Conservation (phyloP, 257 asterid genomes). For the Solanum sejunctum region DNA sequence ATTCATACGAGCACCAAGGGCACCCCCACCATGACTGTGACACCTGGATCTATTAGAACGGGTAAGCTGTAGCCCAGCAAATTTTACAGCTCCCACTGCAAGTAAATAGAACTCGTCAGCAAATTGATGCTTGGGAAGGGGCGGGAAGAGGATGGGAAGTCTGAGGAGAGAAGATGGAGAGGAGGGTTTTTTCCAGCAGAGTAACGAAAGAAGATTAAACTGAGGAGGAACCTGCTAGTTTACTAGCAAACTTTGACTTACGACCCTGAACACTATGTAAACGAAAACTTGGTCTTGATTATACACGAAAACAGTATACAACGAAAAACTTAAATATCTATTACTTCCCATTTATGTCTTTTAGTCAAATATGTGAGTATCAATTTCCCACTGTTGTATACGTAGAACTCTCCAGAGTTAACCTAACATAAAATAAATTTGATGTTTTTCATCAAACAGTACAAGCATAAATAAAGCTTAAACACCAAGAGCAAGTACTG, state of each 20-base stretch:
- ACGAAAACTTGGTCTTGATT: neutral
- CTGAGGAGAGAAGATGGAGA: neutral
- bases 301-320: neutral
- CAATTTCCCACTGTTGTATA: neutral
- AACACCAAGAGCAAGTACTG: neutral
- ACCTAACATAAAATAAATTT: neutral
- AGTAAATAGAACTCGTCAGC: neutral
- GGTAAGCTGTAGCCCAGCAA: constrained; percentile 36
- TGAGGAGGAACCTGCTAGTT: neutral
- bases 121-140: neutral
- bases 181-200: neutral
- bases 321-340: neutral
- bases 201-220: neutral
- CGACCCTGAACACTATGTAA: neutral
- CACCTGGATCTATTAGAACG: constrained; percentile 32
- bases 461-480: neutral
- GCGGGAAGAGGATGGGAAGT: neutral
- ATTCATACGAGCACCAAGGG: constrained; percentile 69
- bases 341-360: neutral
- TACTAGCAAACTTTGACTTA: neutral
- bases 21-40: constrained; percentile 50
- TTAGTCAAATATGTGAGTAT: neutral
- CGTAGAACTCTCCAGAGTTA: neutral
- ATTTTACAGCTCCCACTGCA: constrained; percentile 51
- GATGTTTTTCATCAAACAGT: neutral